A percentile compares a stretch with the other conserved stretches of the same genome.
Evolutionary conservation across 2,329 filamentous ascomycete genomes (phyloP).

Genomic region (Aureobasidium sp.): DNA sequence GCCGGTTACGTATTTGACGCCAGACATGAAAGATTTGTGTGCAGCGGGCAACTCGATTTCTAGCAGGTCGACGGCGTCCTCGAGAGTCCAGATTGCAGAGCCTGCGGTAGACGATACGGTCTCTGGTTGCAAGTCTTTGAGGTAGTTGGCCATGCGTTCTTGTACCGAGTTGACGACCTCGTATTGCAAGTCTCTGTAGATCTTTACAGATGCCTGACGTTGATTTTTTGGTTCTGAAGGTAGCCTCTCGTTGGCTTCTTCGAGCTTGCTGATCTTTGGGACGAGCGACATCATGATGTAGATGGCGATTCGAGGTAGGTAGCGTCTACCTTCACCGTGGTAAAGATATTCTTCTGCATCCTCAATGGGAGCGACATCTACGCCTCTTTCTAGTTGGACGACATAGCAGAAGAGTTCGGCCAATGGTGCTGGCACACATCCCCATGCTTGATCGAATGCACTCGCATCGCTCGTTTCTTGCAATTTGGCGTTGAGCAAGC

Average conservation of each 20-base stretch:
- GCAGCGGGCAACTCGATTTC: conserved; percentile 43
- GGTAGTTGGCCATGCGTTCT: conserved; percentile 19
- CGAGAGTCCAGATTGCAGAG: conserved; percentile 20
- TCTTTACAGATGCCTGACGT: conserved; percentile 32
- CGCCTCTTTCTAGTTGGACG: conserved; percentile 23
- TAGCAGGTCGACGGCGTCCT: conserved; percentile 21
- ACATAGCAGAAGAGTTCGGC: conserved; percentile 28
- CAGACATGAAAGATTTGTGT: conserved; percentile 21
- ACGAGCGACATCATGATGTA: conserved; percentile 26
- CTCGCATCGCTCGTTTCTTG: background rate
- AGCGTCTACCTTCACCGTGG: conserved; percentile 19
- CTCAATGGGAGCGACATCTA: conserved; percentile 22
- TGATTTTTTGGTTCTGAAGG: conserved; percentile 24
- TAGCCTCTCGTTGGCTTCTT: conserved; percentile 17
- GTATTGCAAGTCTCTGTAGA: conserved; percentile 35
- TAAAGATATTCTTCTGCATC: conserved; percentile 21
- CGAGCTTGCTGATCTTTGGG: conserved; percentile 25
- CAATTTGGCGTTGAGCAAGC: conserved; percentile 20
- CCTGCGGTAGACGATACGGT: background rate
- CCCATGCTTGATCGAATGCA: conserved; percentile 9
- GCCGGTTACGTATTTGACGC: conserved; percentile 23
- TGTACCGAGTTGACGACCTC: conserved; percentile 23
- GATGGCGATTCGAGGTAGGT: conserved; percentile 25
- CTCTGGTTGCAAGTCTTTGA: conserved; percentile 5
- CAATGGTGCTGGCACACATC: conserved; percentile 22